Conservation (phyloP, 805 yeast species). For the Barnettozyma vustinii region DNA sequence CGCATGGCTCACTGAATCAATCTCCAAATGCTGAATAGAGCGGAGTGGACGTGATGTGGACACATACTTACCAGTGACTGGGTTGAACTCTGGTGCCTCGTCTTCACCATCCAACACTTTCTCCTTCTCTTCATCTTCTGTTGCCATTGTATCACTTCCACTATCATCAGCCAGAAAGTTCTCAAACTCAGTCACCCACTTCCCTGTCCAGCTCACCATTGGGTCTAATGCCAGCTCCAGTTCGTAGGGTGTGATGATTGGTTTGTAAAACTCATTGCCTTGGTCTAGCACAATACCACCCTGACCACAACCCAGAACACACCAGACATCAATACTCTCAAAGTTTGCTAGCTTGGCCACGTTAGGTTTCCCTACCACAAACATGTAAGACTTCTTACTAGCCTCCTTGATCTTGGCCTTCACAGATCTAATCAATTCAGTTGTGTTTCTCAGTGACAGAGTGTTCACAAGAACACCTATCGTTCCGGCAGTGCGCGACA, state of each 20-base stretch:
- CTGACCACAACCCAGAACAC: conserved; percentile 88
- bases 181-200: conserved; percentile 83
- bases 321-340: conserved; percentile 93
- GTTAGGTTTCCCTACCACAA: conserved; percentile 97
- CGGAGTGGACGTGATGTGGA: conserved; percentile 74
- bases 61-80: conserved; percentile 76
- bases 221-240: conserved; percentile 71
- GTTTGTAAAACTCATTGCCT: conserved; percentile 75
- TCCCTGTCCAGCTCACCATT: conserved; percentile 85
- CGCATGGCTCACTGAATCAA: conserved; percentile 37
- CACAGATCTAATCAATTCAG: conserved; percentile 56
- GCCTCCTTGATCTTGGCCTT: conserved; percentile 58
- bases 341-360: conserved; percentile 96
- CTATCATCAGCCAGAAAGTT: conserved; percentile 38
- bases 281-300: conserved; percentile 87
- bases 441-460: conserved; percentile 71
- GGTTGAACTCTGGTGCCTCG: conserved; percentile 79
- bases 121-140: conserved; percentile 20
- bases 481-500: conserved; percentile 88
- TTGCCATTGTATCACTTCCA: conserved; percentile 25
- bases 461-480: conserved; percentile 90
- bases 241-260: conserved; percentile 92
- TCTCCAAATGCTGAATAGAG: conserved; percentile 54
- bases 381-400: conserved; percentile 87
- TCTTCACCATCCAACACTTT: conserved; percentile 26